Conservation (phyloP, 805 yeast species). For the Kodamaea leandrae region DNA sequence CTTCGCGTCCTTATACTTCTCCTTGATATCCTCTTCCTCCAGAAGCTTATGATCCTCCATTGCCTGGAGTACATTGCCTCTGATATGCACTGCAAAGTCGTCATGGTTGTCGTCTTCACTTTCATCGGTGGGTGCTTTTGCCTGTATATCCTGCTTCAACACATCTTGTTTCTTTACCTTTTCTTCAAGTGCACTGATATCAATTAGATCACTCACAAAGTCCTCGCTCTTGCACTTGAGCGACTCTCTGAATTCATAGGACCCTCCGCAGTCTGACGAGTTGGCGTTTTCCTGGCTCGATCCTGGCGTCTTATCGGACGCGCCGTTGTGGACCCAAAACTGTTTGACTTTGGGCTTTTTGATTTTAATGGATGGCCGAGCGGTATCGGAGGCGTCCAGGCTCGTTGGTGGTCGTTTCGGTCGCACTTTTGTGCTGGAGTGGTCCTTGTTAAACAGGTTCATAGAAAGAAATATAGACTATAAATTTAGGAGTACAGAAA, state of each 20-base stretch:
- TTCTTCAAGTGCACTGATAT: slow-evolving; percentile 5
- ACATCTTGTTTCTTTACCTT: slow-evolving; percentile 1
- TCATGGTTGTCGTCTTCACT: slow-evolving; percentile 4
- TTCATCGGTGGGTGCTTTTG: neutral
- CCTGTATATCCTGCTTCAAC: neutral
- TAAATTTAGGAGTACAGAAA: too few species aligned
- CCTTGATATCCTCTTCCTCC: slow-evolving; percentile 14
- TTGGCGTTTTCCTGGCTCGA: neutral
- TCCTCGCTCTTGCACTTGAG: slow-evolving; percentile 4
- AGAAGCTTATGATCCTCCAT: slow-evolving; percentile 14
- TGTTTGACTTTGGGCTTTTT: slow-evolving; percentile 1
- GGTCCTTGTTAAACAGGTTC: slow-evolving; percentile 5
- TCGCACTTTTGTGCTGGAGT: slow-evolving; percentile 1
- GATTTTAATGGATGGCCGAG: neutral
- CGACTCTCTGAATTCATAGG: slow-evolving; percentile 4
- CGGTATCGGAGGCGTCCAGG: neutral
- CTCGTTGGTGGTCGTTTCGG: neutral
- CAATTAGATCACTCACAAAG: slow-evolving; percentile 6
- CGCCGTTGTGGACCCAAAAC: slow-evolving; percentile 3
- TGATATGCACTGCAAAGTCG: slow-evolving; percentile 10
- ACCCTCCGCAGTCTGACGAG: neutral
- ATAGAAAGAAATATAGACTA: too few species aligned
- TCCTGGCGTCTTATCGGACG: neutral
- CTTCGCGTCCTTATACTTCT: slow-evolving; percentile 14
- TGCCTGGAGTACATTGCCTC: slow-evolving; percentile 16